Conservation (phyloP, 140 eudicot species). For the Cichorium intybus region DNA sequence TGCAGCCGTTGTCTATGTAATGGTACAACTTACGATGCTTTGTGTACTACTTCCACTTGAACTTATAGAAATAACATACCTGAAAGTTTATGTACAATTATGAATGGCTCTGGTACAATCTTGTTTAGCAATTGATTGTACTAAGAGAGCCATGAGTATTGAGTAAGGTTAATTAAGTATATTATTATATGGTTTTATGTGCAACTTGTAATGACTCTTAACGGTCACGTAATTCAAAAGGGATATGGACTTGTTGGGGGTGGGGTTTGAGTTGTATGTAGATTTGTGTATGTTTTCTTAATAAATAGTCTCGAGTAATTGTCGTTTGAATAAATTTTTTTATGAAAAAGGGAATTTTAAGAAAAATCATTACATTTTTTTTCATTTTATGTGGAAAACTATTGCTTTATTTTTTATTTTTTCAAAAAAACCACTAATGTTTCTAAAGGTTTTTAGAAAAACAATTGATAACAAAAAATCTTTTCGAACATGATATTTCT, state of each 20-base stretch:
- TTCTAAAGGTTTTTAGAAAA: too few species aligned
- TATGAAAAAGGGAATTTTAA: background rate
- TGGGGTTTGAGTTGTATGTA: background rate
- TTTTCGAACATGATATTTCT: too few species aligned
- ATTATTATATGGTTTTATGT: conserved; percentile 17
- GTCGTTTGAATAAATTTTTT: background rate
- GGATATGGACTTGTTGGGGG: background rate
- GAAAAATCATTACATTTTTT: too few species aligned
- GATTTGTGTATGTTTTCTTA: background rate
- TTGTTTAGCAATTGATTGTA: conserved; percentile 15
- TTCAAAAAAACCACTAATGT: too few species aligned
- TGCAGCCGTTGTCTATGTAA: conserved; percentile 54
- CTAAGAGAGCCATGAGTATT: conserved; percentile 11
- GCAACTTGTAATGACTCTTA: conserved; percentile 1
- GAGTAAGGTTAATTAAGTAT: background rate
- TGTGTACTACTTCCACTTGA: conserved; percentile 17
- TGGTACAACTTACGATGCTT: conserved; percentile 16
- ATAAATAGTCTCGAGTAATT: background rate
- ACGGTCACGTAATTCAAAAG: background rate
- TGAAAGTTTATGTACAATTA: conserved; percentile 15
- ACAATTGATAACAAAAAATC: too few species aligned
- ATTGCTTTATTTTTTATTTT: too few species aligned
- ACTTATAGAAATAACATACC: conserved; percentile 21
- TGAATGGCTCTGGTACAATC: conserved; percentile 15
- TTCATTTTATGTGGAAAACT: too few species aligned